phyloP scores from a whole-genome alignment of 441 rosid genomes.

The Syzygium syzygioides region DNA sequence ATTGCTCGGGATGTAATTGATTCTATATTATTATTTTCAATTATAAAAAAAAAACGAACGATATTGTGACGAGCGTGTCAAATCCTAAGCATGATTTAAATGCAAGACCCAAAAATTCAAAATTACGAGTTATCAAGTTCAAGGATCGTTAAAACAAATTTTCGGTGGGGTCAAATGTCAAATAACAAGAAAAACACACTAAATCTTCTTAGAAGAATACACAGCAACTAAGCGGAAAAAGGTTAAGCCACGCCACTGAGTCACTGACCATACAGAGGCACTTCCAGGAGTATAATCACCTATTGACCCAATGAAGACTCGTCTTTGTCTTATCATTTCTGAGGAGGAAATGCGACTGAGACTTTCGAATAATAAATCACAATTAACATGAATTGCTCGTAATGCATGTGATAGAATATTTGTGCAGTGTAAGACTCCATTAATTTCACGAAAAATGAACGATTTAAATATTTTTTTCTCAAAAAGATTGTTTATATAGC shows the following conservation, averaged over 20 bases:
- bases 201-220: too few species aligned
- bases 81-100: too few species aligned
- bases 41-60: accelerated
- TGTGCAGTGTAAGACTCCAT: not conserved
- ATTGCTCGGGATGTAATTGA: too few species aligned
- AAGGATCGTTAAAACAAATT: not conserved
- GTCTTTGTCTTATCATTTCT: not conserved
- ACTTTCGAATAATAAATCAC: not conserved
- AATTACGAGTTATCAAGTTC: not conserved
- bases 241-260: accelerated
- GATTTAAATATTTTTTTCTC: too few species aligned
- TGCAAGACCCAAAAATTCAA: too few species aligned
- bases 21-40: too few species aligned
- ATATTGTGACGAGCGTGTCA: not conserved
- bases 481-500: too few species aligned
- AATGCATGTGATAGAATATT: not conserved
- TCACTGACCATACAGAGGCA: accelerated
- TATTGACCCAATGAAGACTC: not conserved
- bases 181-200: too few species aligned
- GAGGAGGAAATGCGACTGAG: not conserved
- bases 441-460: too few species aligned
- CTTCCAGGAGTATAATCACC: not conserved
- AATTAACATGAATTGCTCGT: not conserved
- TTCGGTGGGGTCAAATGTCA: not conserved
- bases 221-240: too few species aligned